Base-by-base conservation (phyloP, 2,329 filamentous ascomycete genomes). In the Cytospora schulzeri region DNA sequence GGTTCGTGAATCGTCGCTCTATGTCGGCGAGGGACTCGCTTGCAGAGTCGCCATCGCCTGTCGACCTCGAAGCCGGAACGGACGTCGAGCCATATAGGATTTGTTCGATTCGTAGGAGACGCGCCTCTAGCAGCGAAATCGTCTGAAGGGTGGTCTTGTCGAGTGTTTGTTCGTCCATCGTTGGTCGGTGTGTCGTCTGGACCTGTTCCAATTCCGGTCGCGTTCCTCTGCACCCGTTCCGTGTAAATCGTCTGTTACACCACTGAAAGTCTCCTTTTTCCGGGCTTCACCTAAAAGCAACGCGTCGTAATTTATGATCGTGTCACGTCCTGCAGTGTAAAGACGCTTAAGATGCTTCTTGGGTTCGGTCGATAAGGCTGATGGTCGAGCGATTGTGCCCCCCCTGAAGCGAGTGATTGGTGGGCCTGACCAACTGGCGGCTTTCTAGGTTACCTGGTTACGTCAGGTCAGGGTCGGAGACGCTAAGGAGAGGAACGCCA, bases 91-190 rank as follows among this genome's bases (percentile, higher is more conserved):
- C 85, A 69, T 84, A 81, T 53, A 88, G 78, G 3, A 87, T 73
- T 68, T 87, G 84, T 70, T 88, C 86, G 64, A 88, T 77, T 54
- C 85, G 84, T 19, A 81, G 75, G 14, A 88, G 79, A n/a, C 86
- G 85, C 58, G 81, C 78, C 71, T 87, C 85, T 41, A 88, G 79
- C 29, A 87, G 77, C 51, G 78, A 79, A 66, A 88, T 79, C 1
- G 85, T 87, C 38, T 80, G 78, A 11, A 86, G 75, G 1, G 83
- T 81, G 4, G 83, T 85, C 61, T 81, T 77, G 71, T 86, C 83
- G 28, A 85, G 74, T 9, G 76, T 74, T 66, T 70, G 65, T 66
- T 74, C 74, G 48, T 68, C 64, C 64, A 66, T 68, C 4, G 58
- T 64, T 22, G 26, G 6, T 33, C 19, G 19, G 57, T 19, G 57